Evolutionary conservation across 2,329 filamentous ascomycete species (phyloP), one percentile per base, ranked within the genome.

Genomic region (Trichoderma koningiopsis): DNA sequence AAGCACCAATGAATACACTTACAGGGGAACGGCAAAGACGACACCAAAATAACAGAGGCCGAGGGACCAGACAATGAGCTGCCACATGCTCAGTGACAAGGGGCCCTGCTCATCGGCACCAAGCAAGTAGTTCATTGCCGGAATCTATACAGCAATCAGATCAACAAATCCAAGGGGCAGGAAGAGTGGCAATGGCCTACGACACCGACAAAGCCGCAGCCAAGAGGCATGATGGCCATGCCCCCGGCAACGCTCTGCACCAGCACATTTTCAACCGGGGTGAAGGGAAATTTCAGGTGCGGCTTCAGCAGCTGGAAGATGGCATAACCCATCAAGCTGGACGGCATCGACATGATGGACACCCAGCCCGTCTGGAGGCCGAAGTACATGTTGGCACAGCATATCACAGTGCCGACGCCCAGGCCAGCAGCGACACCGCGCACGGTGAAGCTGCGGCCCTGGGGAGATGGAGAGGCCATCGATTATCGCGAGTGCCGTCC

Each of bases 351-450:
- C 96, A 99, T 98, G 73, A 93, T 92, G 75, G 90, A 88, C 55
- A 88, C 83, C 84, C 84, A 87, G 72, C 84, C 83, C 33, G 93
- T 96, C 81, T 98, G 96, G 37, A 99, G 84, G n/a, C 96, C 96
- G 78, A 99, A 99, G 80, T 98, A 99, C 84, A 96, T 97, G 78
- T 99, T 99, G 64, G 93, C 96, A 79, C 97, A 97, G 77, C 92
- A 96, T 76, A 98, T 97, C 68, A 98, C 84, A 5, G 96, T 88
- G 52, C 96, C 96, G 72, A 99, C 96, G 4, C 88, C 83, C 6
- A 97, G 84, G 19, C 96, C 96, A 33, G 92, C 93, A 5, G 89
- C 77, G 49, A 98, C 85, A 62, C 93, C 93, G 68, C 96, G 91
- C 31, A 91, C 69, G 0, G 96, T 98, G 81, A 99, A 97, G 82